Evolutionary conservation across 176 grass and related monocot genomes (phyloP), one percentile per base, ranked within the genome.

Genomic region (Avena insularis): DNA sequence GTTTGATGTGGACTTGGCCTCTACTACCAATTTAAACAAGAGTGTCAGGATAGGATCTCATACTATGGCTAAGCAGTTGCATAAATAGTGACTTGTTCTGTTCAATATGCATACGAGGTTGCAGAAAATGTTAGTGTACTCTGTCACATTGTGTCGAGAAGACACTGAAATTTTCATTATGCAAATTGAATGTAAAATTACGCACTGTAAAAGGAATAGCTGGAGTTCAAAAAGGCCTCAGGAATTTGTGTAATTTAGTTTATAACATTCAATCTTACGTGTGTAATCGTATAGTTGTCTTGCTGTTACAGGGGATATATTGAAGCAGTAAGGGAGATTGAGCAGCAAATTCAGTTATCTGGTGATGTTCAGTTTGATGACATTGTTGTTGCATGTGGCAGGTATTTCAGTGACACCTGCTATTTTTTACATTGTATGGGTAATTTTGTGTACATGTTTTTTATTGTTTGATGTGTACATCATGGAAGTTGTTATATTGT

Each of bases 381-480:
- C 76, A 95, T 97, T 75, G 91, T 87, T 63, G 91, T 93, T 93
- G 95, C 95, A 68, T 97, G 91, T 72, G 93, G 95, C 85, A 95
- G 95, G 95, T 97, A 90, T 77, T 51, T 90, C 14, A 48, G 62
- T 16, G 51, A 31, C 16, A 62, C 14, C 2, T 16, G 21, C 5
- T 25, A 35, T 60, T 71, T 45, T 4, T 71, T 84, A 54, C 53
- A 51, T 84, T 78, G 82, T 50, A 53, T 58, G 17, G 4, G 51
- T 70, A 57, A 31, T 83, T 62, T 25, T 87, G 15, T 82, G 25
- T 49, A 1, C 48, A 38, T 67, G 8, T 58, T 47, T 11, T 57
- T 62, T 60, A 60, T 75, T 29, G 5, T 81, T 31, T 38, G 40
- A 77, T 90, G 10, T 36, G 8, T 81, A 58, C 8, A 27, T 67